Evolutionary conservation across 192 early-diverging fungal genomes (phyloP).

Genomic region (Coemansia sp.): DNA sequence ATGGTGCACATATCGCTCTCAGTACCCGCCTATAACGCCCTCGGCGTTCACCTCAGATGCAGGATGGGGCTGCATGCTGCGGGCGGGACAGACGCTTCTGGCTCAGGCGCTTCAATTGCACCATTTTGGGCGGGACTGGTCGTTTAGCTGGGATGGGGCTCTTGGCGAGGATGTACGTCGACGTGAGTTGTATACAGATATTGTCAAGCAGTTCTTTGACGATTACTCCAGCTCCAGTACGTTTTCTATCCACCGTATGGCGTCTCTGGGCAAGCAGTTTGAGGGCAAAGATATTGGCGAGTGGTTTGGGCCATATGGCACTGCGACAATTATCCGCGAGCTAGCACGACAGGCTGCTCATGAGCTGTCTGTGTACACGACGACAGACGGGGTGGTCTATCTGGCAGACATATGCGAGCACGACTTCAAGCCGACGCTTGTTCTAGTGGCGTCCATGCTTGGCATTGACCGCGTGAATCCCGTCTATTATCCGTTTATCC

Average conservation of each 20-base stretch:
- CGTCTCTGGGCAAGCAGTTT: constrained; percentile 74
- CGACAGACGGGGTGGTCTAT: constrained; percentile 83
- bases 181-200: constrained; percentile 43
- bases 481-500: constrained; percentile 68
- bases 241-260: constrained; percentile 94
- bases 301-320: constrained; percentile 93
- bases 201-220: constrained; percentile 83
- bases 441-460: constrained; percentile 84
- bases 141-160: constrained; percentile 19
- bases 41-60: constrained; percentile 82
- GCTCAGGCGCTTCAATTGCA: constrained; percentile 79
- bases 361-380: constrained; percentile 71
- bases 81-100: constrained; percentile 91
- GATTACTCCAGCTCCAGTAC: constrained; percentile 64
- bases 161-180: constrained; percentile 15
- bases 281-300: constrained; percentile 88
- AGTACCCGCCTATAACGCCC: constrained; percentile 77
- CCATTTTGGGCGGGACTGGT: constrained; percentile 67
- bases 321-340: constrained; percentile 27
- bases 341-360: constrained; percentile 18
- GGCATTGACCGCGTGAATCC: constrained; percentile 91
- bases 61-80: constrained; percentile 97
- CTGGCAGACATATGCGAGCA: constrained; percentile 43
- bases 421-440: constrained; percentile 68
- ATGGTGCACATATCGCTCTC: constrained; percentile 93